Evolutionary conservation across 768 basidiomycete species (phyloP), one percentile per base, ranked within the genome.

Genomic region (Lyophyllum decastes): DNA sequence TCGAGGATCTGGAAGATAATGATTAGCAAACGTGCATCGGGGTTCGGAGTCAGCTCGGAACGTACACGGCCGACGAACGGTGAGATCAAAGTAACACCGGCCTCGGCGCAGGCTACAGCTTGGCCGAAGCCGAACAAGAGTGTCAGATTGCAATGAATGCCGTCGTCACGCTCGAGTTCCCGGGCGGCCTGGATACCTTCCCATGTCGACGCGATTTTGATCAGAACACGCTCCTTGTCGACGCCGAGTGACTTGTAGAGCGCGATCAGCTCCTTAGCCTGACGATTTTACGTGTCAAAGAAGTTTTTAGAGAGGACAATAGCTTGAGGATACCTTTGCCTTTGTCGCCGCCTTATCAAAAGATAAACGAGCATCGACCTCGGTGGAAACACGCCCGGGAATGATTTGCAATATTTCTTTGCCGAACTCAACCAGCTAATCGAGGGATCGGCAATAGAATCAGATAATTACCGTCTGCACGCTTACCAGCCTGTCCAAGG

Each of bases 171-270:
- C 81, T 99, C 97, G 64, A 99, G 89, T 75, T 95, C 89, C 61
- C 94, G 88, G 35, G 97, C 97, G 58, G 97, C 97, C 76, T 99
- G 96, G 79, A 99, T 99, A 76, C 97, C 97, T 78, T 98, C 97
- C 92, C 94, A 99, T 48, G 95, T 95, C 40, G 97, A 96, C 27
- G 96, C 97, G 70, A 99, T 98, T 82, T 99, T 99, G 87, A 99
- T 98, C 66, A 99, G 82, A 61, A 99, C 81, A 61, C 97, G 93
- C 43, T 98, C 95, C 78, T 91, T 93, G 72, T 85, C 79, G 79
- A 99, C 87, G 62, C 97, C 97, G 62, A 95, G 72, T n/a, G 91
- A 92, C 34, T 95, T 84, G 82, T 99, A 99, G 59, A 98, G 88
- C 35, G 87, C 87, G 66, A 99, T 98, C 70, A 98, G 86, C 69